These are phyloP conservation scores for Alternaria triticimaculans DNA, from an alignment of 2,329 filamentous ascomycete species.

Conservation along the genomic window DNA sequence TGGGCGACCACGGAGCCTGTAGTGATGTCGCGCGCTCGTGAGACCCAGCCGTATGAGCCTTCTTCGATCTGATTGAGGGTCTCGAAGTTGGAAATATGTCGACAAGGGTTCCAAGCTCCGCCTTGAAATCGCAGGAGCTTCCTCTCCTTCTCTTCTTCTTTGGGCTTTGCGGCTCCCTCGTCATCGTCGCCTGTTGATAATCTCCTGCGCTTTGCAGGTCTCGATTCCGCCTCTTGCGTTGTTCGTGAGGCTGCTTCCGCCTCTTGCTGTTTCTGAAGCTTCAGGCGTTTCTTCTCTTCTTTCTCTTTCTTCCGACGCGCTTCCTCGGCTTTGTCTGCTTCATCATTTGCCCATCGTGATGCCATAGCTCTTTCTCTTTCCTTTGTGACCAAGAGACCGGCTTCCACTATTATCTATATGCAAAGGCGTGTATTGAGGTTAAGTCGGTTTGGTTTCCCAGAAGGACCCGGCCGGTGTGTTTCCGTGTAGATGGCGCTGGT, in stretches of 20 bases:
- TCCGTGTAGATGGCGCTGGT: neutral
- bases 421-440: neutral
- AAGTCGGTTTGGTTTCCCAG: neutral
- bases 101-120: conserved; percentile 71
- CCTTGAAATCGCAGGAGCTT: conserved; percentile 75
- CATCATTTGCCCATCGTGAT: conserved; percentile 88
- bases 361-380: conserved; percentile 51
- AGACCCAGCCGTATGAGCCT: conserved; percentile 94
- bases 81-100: conserved; percentile 86
- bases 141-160: conserved; percentile 46
- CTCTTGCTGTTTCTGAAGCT: conserved; percentile 79
- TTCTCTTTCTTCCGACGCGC: conserved; percentile 79
- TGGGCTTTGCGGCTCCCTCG: conserved; percentile 26
- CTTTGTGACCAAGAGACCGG: neutral
- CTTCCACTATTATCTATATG: neutral
- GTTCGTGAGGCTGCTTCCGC: conserved; percentile 59
- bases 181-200: conserved; percentile 57
- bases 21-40: conserved; percentile 74
- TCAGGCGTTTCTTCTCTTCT: conserved; percentile 85
- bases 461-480: neutral
- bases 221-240: conserved; percentile 31
- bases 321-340: conserved; percentile 78
- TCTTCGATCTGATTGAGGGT: conserved; percentile 97
- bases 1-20: conserved; percentile 86
- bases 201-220: conserved; percentile 67